These are phyloP conservation scores for Barnettozyma pratensis DNA, from an alignment of 805 yeast species.

Conservation along the genomic window DNA sequence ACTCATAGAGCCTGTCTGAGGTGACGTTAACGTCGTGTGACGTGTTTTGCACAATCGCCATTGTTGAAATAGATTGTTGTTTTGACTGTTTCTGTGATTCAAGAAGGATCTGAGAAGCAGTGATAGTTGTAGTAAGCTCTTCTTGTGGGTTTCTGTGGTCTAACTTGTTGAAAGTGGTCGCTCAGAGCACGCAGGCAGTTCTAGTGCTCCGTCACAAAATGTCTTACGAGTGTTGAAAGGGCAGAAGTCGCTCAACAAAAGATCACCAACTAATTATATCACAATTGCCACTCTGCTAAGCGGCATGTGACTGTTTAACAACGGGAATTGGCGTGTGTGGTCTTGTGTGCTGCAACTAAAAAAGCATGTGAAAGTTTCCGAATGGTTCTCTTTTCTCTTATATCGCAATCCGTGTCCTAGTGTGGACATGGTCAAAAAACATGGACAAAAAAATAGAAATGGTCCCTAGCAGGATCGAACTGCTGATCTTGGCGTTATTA, in stretches of 20 bases:
- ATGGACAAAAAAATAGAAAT: slow-evolving; percentile 21
- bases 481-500: slow-evolving; percentile 62
- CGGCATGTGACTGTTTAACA: slow-evolving; percentile 3
- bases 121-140: background rate
- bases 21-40: background rate
- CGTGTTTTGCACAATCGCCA: background rate
- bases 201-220: too few relatives aligned
- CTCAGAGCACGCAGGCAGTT: background rate
- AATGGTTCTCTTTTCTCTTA: too few relatives aligned
- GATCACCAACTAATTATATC: background rate
- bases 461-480: slow-evolving; percentile 89
- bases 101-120: background rate
- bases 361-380: background rate
- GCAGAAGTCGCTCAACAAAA: too few relatives aligned
- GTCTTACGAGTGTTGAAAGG: too few relatives aligned
- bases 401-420: background rate
- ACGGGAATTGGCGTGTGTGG: background rate
- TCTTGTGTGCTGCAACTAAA: background rate
- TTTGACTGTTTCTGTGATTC: too few relatives aligned
- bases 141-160: background rate
- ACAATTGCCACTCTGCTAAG: background rate
- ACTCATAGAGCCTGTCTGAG: background rate
- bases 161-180: slow-evolving; percentile 4
- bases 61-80: background rate
- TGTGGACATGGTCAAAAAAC: too few relatives aligned